Base-by-base conservation (phyloP, 768 basidiomycete species). In the Hydnum rufescens region DNA sequence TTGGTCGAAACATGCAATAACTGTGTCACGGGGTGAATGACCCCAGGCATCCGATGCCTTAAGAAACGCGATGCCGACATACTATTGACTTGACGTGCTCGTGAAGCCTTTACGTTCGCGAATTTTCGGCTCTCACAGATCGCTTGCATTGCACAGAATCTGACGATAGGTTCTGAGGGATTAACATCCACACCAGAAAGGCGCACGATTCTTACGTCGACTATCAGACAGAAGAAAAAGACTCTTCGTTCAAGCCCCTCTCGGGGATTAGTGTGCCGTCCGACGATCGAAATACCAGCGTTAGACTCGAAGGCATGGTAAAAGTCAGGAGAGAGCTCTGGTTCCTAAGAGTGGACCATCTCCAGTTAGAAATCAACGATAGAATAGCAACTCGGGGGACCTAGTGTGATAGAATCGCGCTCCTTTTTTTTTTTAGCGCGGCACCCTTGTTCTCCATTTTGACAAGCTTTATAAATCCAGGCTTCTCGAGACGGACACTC, bases 241-340 rank as follows among this genome's bases (percentile, higher is more conserved):
- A 95, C 60, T 99, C 95, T 57, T 84, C 80, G 63, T 79, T 77
- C 42, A 96, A 63, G 0, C 95, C 95, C 23, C 90, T 89, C 4
- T 13, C 89, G 86, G 56, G 82, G 84, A 57, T 97, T 93, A n/a
- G 92, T 77, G 60, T 97, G 93, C 4, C 89, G 90, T 1, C 84
- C 87, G 18, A 93, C 88, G 36, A 90, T 78, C 50, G 82, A 87
- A 23, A 89, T 66, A 8, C 85, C 84, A 22, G 75, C 65, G 3
- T 82, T 83, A 19, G 71, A 26, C 83, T 85, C 84, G 52, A 74
- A 13, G 83, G 83, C 34, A 84, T 65, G 6, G 80, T 80, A 64
- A 86, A 87, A 19, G 83, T 83, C 18, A 88, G 66, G 5, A 89
- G 63, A 2, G 78, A 74, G 46, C 74, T 69, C 64, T 89, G 86